These are phyloP conservation scores for Xylaria longipes DNA, from an alignment of 495 filamentous ascomycete genomes.

Conservation along the genomic window DNA sequence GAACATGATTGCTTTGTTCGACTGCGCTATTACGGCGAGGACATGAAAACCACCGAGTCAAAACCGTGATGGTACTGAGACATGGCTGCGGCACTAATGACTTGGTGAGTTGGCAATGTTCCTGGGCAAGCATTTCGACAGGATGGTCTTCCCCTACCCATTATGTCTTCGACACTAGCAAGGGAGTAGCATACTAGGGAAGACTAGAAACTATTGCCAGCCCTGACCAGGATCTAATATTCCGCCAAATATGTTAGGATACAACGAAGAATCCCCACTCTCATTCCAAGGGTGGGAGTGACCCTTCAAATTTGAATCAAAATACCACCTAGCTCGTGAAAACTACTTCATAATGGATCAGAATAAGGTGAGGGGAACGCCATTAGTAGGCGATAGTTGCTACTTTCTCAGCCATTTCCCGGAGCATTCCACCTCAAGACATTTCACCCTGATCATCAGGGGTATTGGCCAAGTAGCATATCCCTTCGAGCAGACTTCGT, in stretches of 20 bases:
- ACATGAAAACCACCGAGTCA: conserved; percentile 15
- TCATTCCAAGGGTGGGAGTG: conserved; percentile 26
- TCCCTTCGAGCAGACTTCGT: conserved; percentile 7
- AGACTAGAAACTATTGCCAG: neutral
- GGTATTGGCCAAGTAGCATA: neutral
- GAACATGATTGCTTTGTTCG: conserved; percentile 31
- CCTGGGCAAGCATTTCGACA: neutral
- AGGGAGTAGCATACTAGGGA: neutral
- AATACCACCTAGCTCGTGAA: conserved; percentile 4
- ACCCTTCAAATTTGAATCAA: conserved; percentile 17
- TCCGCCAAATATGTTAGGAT: neutral
- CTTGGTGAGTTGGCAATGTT: conserved; percentile 12
- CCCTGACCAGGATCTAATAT: conserved; percentile 11
- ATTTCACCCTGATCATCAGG: neutral
- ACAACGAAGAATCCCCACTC: neutral
- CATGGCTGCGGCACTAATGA: conserved; percentile 11
- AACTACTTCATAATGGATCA: conserved; percentile 3
- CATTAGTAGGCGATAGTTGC: conserved; percentile 2
- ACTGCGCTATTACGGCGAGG: neutral
- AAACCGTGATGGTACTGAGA: conserved; percentile 13
- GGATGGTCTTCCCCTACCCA: neutral
- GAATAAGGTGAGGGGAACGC: conserved; percentile 20
- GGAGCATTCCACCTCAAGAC: conserved; percentile 27
- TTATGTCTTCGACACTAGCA: neutral
- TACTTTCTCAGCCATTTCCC: conserved; percentile 3